Conservation (phyloP, 2,329 filamentous ascomycete genomes). For the Pseudofabraea citricarpa region DNA sequence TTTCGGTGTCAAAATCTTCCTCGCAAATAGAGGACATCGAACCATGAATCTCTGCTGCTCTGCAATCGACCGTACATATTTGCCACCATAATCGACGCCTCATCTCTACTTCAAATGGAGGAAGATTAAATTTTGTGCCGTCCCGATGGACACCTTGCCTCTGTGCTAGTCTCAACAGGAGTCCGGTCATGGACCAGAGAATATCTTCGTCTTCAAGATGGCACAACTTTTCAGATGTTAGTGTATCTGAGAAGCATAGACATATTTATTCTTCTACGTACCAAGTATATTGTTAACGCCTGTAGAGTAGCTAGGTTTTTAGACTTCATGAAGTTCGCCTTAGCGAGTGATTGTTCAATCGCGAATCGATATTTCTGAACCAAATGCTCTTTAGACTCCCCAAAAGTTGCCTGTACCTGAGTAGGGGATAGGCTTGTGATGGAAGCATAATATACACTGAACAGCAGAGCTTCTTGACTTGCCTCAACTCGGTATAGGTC, state of each 20-base stretch:
- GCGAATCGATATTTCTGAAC: slow-evolving; percentile 53
- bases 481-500: too few relatives aligned
- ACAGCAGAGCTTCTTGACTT: too few relatives aligned
- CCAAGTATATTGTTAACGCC: slow-evolving; percentile 52
- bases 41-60: slow-evolving; percentile 49
- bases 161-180: slow-evolving; percentile 34
- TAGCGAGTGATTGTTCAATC: slow-evolving; percentile 51
- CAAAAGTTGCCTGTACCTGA: too few relatives aligned
- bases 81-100: slow-evolving; percentile 57
- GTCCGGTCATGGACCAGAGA: slow-evolving; percentile 43
- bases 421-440: too few relatives aligned
- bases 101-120: slow-evolving; percentile 55
- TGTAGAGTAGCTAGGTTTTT: slow-evolving; percentile 53
- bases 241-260: too few relatives aligned
- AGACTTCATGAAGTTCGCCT: slow-evolving; percentile 52
- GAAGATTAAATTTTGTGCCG: slow-evolving; percentile 42
- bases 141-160: slow-evolving; percentile 38
- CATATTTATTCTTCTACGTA: too few relatives aligned
- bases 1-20: slow-evolving; percentile 29
- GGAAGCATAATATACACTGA: too few relatives aligned
- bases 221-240: slow-evolving; percentile 43
- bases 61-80: slow-evolving; percentile 52
- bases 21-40: slow-evolving; percentile 36
- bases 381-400: too few relatives aligned
- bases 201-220: too few relatives aligned